Percentiles rank a stretch among this genome's conserved stretches.
These are phyloP conservation scores for Groenewaldozyma sp. DNA, from an alignment of 1,139 yeast genomes.

Conservation along the genomic window DNA sequence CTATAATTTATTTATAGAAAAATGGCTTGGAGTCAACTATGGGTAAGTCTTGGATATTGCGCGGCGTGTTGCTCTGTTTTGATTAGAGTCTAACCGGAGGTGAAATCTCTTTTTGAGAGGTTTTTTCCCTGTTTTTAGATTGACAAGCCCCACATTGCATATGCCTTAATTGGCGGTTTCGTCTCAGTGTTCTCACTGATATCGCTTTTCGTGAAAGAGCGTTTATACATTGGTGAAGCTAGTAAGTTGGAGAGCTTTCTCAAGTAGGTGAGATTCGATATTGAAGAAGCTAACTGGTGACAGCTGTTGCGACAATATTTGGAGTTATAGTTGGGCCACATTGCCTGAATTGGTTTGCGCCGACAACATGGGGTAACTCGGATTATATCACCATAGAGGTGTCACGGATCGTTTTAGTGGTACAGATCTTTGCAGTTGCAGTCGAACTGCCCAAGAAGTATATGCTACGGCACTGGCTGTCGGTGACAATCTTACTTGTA, in stretches of 20 bases:
- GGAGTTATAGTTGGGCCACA: slow-evolving; percentile 94
- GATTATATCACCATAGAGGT: slow-evolving; percentile 82
- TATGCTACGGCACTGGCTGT: slow-evolving; percentile 83
- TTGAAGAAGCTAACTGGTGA: neutral
- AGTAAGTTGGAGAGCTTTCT: slow-evolving; percentile 20
- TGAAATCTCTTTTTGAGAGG: no score
- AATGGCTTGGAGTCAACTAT: slow-evolving; percentile 29
- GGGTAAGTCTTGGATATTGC: no score
- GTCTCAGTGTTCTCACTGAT: slow-evolving; percentile 77
- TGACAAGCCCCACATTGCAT: slow-evolving; percentile 71
- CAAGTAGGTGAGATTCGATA: neutral
- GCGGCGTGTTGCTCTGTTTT: no score
- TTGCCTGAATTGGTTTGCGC: slow-evolving; percentile 81
- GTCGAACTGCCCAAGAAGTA: slow-evolving; percentile 92
- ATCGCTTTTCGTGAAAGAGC: slow-evolving; percentile 87
- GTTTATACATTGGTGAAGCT: slow-evolving; percentile 88
- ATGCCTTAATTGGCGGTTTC: slow-evolving; percentile 88
- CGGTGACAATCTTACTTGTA: slow-evolving; percentile 65
- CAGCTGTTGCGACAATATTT: slow-evolving; percentile 74
- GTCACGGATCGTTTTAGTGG: slow-evolving; percentile 77
- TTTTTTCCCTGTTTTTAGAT: slow-evolving; percentile 22
- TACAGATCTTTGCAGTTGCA: slow-evolving; percentile 95
- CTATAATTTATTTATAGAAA: no score
- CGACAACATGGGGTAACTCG: slow-evolving; percentile 83
- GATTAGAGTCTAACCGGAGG: no score